Evolutionary conservation across 2,329 filamentous ascomycete genomes (phyloP), one percentile per base, ranked within the genome.

Genomic region (Sordariomycetes sp.): DNA sequence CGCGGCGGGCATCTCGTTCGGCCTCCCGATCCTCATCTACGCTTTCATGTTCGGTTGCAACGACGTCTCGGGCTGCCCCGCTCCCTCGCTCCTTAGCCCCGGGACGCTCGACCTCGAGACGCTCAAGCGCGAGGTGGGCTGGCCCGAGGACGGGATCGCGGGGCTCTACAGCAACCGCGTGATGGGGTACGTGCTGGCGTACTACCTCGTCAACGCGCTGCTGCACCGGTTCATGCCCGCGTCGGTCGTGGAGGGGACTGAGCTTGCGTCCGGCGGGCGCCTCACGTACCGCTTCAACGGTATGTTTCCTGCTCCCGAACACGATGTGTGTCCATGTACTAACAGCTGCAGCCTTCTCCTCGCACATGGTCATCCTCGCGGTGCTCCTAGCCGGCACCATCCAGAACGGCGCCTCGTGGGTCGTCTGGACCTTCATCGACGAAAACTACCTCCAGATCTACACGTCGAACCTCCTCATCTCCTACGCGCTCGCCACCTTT

Each of bases 361-460:
- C 89, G n/a, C 85, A 85, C 60, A 70, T 90, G 57, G 77, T 87
- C 61, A 91, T 86, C 55, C 75, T 95, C 52, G 77, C 78, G n/a
- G 75, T 86, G 6, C 80, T 85, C 56, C 83, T 83, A 36, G 85
- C 85, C 10, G 91, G 90, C 54, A 96, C 90, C 2, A 71, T 84
- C 45, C 71, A 84, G 3, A 81, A 92, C 63, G 92, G 92, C 58
- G 82, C 89, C 55, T 79, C 92, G 22, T 96, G 95, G 65, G 79
- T 83, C 10, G 80, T 96, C 55, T 99, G 92, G 92, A 89, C 86
- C 28, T 97, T 90, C 72, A 90, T 97, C 66, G 86, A 87, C 74
- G 85, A 95, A 67, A 92, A 97, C 74, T 95, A 92, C 68, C 66
- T 94, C 55, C 89, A 92, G 68, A 78, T 99, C 56, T 76, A 95